These are phyloP conservation scores for Mycena haematopus DNA, from an alignment of 768 basidiomycete species.

Conservation along the genomic window DNA sequence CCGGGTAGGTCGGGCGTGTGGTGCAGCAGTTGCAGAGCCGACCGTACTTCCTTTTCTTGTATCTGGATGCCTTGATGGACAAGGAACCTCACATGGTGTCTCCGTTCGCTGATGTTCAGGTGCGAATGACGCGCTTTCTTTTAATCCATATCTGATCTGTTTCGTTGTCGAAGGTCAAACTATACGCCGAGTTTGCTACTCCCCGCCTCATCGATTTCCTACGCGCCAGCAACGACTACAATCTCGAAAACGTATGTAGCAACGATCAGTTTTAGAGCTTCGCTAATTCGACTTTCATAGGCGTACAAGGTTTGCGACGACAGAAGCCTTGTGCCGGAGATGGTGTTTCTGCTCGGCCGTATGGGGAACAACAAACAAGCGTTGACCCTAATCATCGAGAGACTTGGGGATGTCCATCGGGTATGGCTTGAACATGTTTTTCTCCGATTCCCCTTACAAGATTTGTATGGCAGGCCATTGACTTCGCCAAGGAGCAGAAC, in stretches of 20 bases:
- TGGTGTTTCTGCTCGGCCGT: constrained; percentile 95
- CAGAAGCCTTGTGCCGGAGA: constrained; percentile 89
- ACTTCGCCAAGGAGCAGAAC: constrained; percentile 96
- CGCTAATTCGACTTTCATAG: constrained; percentile 43
- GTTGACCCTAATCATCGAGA: constrained; percentile 91
- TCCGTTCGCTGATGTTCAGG: constrained; percentile 87
- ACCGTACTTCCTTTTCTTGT: constrained; percentile 88
- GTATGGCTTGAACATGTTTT: constrained; percentile 46
- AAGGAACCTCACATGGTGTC: constrained; percentile 84
- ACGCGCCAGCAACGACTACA: constrained; percentile 90
- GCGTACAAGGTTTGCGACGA: constrained; percentile 88
- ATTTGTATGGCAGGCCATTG: constrained; percentile 77
- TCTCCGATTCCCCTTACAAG: background rate
- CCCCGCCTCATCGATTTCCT: constrained; percentile 87
- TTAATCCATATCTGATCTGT: background rate
- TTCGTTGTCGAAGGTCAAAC: constrained; percentile 62
- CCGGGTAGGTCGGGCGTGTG: constrained; percentile 78
- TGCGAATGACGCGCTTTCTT: constrained; percentile 35
- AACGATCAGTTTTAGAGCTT: background rate
- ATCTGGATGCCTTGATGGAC: constrained; percentile 88
- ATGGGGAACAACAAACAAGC: constrained; percentile 99
- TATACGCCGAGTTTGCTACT: constrained; percentile 90
- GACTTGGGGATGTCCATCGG: constrained; percentile 89
- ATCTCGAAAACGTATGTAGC: constrained; percentile 72
- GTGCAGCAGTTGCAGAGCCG: constrained; percentile 82